Base-by-base conservation (phyloP, 306 rosid species). In the Clitoria ternatea region DNA sequence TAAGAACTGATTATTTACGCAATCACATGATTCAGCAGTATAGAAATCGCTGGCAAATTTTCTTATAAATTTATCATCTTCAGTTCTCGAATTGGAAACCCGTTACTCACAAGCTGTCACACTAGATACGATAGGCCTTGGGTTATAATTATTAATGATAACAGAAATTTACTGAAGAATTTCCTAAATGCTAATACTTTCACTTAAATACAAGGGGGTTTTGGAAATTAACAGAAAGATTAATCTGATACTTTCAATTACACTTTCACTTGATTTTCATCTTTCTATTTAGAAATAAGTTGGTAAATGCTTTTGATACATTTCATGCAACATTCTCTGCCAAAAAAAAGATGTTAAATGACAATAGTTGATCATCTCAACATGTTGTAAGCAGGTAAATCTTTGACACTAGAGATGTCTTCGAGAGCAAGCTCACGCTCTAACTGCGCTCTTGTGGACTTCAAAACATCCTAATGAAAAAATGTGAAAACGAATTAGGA, bases 381-480 rank as follows among this genome's bases (percentile, higher is more conserved):
- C 64, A 89, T 13, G 83, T 86, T 94, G 83, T 81, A 86, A 48
- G 99, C 91, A 4, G 99, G 99, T 62, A 94, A 72, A 80, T 94
- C 97, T 73, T 76, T 82, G 53, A 94, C 88, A 30, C 83, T 72
- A 61, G 81, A 74, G 23, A 87, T 78, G 78, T 91, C 99, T 40
- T 94, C 98, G 11, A 91, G 92, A 13, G 89, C 89, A 69, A 94
- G 97, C 91, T 94, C 97, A 2, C 97, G 95, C 87, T 89, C 97
- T 75, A 94, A 76, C 83, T 94, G 96, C 15, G 63, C 62, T 84
- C 79, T 94, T 5, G 99, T 94, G 33, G 92, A 85, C 85, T 87
- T 91, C 79, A 91, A 73, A 63, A 94, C 96, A 24, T 89, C 92
- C 99, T 94, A 79, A 22, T 26, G 60, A 81, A 66, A 47, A 30